A percentile compares a stretch with the other conserved stretches of the same genome.
Conservation (phyloP, 805 yeast species). For the Candida patagonica region DNA sequence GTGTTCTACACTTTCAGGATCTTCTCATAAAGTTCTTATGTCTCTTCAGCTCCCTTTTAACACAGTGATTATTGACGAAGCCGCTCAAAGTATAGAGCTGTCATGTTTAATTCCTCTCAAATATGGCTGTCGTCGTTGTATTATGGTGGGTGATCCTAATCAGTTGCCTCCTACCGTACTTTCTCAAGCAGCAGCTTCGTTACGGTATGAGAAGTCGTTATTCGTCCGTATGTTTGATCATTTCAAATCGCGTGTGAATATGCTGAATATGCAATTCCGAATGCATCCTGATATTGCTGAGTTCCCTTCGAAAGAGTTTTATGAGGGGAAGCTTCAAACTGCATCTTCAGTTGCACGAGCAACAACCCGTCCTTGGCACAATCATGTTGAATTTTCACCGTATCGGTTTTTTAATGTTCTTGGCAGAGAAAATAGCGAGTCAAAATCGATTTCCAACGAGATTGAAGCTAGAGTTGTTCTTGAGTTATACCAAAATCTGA, state of each 20-base stretch:
- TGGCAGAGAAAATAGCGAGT: slow-evolving; percentile 49
- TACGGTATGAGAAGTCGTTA: slow-evolving; percentile 79
- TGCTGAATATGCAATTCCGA: slow-evolving; percentile 88
- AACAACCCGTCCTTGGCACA: slow-evolving; percentile 73
- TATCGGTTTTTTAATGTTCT: slow-evolving; percentile 70
- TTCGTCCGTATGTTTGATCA: slow-evolving; percentile 86
- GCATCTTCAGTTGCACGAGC: slow-evolving; percentile 61
- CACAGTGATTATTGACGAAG: slow-evolving; percentile 91
- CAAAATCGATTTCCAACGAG: slow-evolving; percentile 62
- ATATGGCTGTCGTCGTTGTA: slow-evolving; percentile 82
- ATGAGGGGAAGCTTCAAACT: slow-evolving; percentile 59
- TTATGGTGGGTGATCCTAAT: slow-evolving; percentile 98
- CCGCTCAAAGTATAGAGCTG: slow-evolving; percentile 92
- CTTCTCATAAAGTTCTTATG: slow-evolving; percentile 82
- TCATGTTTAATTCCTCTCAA: slow-evolving; percentile 86
- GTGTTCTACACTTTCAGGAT: slow-evolving; percentile 87
- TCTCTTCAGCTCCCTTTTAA: slow-evolving; percentile 70
- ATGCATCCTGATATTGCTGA: slow-evolving; percentile 90
- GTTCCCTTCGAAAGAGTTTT: slow-evolving; percentile 83
- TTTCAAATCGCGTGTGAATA: slow-evolving; percentile 48
- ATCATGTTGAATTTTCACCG: slow-evolving; percentile 46
- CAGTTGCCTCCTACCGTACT: slow-evolving; percentile 96
- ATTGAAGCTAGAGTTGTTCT: slow-evolving; percentile 68
- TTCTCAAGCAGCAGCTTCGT: slow-evolving; percentile 75
- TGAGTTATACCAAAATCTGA: slow-evolving; percentile 45